Evolutionary conservation across 805 yeast species (phyloP).

Genomic region (Metschnikowia vanudenii): DNA sequence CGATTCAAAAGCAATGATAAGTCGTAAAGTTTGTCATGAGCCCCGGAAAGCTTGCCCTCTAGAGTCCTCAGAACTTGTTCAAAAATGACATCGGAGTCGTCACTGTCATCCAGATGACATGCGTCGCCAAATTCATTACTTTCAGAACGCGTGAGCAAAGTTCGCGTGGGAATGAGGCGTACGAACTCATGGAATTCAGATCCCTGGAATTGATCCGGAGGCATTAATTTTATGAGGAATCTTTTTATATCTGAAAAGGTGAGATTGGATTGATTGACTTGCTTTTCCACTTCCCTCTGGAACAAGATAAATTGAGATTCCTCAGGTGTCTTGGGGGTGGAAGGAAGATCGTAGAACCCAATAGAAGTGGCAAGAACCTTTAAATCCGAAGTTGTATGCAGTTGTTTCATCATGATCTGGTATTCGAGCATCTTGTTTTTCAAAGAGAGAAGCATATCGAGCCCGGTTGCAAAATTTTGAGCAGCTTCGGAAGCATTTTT

Average conservation of each 20-base stretch:
- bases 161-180: constrained; percentile 16
- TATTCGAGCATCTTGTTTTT: constrained; percentile 4
- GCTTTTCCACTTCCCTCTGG: constrained; percentile 8
- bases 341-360: constrained; percentile 7
- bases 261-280: constrained; percentile 15
- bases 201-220: constrained; percentile 3
- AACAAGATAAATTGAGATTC: constrained; percentile 11
- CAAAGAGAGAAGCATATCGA: constrained; percentile 9
- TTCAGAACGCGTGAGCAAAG: constrained; percentile 15
- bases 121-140: constrained; percentile 17
- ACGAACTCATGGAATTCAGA: constrained; percentile 11
- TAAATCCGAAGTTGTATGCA: constrained; percentile 12
- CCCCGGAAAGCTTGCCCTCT: constrained; percentile 26
- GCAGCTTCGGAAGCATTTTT: constrained; percentile 3
- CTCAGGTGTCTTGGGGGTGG: constrained; percentile 15
- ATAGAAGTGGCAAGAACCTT: constrained; percentile 6
- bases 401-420: constrained; percentile 2
- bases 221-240: constrained; percentile 8
- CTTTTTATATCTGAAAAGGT: constrained; percentile 16
- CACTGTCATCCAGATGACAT: constrained; percentile 21
- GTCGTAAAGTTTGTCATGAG: constrained; percentile 27
- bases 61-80: constrained; percentile 24
- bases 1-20: constrained; percentile 23
- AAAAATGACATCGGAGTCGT: constrained; percentile 24
- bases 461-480: constrained; percentile 4